A percentile compares a stretch with the other conserved stretches of the same genome.
Conservation (phyloP, 2,329 filamentous ascomycete species). For the Pestalotiopsis sp. region DNA sequence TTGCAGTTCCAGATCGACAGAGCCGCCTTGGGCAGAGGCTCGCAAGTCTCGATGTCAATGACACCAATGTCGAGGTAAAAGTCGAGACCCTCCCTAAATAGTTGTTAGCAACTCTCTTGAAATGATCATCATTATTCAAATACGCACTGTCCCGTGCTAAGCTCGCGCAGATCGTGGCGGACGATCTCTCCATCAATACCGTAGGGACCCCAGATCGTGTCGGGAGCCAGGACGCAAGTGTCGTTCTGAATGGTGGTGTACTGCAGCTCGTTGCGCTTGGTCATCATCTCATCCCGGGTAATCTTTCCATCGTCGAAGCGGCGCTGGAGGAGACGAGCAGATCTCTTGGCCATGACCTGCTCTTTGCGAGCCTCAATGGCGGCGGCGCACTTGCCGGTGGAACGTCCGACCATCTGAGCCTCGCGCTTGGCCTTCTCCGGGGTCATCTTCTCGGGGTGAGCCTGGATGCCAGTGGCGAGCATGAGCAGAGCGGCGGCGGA, state of each 20-base stretch:
- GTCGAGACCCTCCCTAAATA: neutral
- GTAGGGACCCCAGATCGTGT: constrained; percentile 7
- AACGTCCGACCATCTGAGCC: constrained; percentile 3
- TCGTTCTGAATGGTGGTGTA: constrained; percentile 10
- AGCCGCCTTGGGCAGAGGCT: constrained; percentile 4
- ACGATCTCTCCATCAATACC: constrained; percentile 10
- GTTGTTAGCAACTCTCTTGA: neutral
- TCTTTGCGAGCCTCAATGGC: constrained; percentile 9
- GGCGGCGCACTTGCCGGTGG: constrained; percentile 9
- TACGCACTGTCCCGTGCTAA: neutral
- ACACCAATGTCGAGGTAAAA: constrained; percentile 10
- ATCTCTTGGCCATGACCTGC: neutral
- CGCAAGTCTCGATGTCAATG: constrained; percentile 9
- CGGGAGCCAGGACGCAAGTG: constrained; percentile 8
- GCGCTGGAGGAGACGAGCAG: neutral
- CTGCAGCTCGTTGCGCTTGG: constrained; percentile 6
- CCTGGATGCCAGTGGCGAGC: neutral
- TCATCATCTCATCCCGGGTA: neutral
- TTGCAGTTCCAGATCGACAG: constrained; percentile 7
- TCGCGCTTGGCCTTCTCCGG: constrained; percentile 11
- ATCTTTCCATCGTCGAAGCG: neutral
- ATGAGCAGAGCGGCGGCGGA: neutral
- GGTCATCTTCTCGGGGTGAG: constrained; percentile 6
- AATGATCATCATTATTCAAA: neutral
- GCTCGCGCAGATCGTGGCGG: constrained; percentile 7